phyloP scores from a whole-genome alignment of 306 rosid species.

The Malus orientalis region DNA sequence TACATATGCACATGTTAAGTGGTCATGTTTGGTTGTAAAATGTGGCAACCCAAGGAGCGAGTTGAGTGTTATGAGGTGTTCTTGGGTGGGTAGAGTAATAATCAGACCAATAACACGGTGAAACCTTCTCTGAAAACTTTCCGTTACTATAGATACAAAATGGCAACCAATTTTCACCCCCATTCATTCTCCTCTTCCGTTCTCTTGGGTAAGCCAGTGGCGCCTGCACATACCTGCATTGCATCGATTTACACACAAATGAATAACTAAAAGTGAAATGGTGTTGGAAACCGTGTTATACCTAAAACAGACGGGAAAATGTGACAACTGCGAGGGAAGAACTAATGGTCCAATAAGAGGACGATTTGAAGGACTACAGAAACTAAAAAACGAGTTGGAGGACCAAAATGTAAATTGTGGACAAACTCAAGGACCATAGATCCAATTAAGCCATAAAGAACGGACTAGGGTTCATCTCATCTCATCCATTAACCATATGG shows the following conservation, averaged over 20 bases:
- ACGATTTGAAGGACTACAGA: no score
- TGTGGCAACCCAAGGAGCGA: conserved; percentile 88
- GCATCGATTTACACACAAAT: not conserved
- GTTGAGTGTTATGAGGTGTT: conserved; percentile 55
- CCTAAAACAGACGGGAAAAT: no score
- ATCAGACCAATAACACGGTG: conserved; percentile 76
- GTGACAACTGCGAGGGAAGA: no score
- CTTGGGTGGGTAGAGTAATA: conserved; percentile 61
- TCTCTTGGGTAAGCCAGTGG: conserved; percentile 90
- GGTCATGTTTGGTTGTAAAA: conserved; percentile 40
- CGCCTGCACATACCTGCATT: conserved; percentile 75
- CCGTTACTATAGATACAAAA: conserved; percentile 59
- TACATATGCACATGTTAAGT: not conserved
- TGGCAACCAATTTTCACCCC: conserved; percentile 83
- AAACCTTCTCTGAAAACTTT: conserved; percentile 45
- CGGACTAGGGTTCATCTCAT: no score
- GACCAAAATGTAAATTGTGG: no score
- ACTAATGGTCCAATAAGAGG: no score
- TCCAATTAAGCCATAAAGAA: no score
- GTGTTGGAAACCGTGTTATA: no score
- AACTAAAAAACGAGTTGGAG: no score
- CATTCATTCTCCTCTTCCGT: conserved; percentile 80
- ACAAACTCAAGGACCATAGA: no score
- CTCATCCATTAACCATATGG: no score
- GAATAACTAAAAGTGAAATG: no score